These are phyloP conservation scores for Pleurotus salmoneostramineus DNA, from an alignment of 768 basidiomycete species.

Conservation along the genomic window DNA sequence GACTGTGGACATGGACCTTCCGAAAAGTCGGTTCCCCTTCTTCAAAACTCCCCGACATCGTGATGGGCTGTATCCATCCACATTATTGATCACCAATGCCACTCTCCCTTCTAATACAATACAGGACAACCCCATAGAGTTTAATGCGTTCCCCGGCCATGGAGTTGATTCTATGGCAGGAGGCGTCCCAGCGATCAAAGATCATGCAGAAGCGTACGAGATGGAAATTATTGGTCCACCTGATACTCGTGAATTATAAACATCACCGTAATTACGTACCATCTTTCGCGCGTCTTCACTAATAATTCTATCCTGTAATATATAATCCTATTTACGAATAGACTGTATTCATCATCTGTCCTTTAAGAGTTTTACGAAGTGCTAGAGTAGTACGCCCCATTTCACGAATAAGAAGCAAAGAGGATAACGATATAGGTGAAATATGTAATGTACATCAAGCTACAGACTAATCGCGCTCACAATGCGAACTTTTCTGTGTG, in stretches of 20 bases:
- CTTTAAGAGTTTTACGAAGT: too few species aligned
- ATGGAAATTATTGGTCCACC: neutral
- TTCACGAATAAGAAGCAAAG: neutral
- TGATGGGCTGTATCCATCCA: neutral
- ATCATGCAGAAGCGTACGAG: neutral
- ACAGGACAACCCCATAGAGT: neutral
- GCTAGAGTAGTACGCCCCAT: too few species aligned
- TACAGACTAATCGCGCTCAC: conserved; percentile 8
- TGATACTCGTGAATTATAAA: neutral
- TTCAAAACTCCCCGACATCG: neutral
- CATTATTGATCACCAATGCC: neutral
- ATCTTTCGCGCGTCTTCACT: too few species aligned
- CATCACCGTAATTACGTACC: neutral
- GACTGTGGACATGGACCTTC: neutral
- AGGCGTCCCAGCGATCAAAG: neutral
- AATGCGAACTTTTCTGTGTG: conserved; percentile 73
- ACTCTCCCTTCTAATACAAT: neutral
- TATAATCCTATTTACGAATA: too few species aligned
- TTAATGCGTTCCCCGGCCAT: neutral
- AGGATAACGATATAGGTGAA: neutral
- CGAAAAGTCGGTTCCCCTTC: neutral
- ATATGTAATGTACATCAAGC: too few species aligned
- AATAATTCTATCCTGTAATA: too few species aligned
- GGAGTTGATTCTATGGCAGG: neutral
- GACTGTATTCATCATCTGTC: too few species aligned